A percentile compares a stretch with the other conserved stretches of the same genome.
Conservation (phyloP, 352 stramenopile species). For the Lagenidium sp. region DNA sequence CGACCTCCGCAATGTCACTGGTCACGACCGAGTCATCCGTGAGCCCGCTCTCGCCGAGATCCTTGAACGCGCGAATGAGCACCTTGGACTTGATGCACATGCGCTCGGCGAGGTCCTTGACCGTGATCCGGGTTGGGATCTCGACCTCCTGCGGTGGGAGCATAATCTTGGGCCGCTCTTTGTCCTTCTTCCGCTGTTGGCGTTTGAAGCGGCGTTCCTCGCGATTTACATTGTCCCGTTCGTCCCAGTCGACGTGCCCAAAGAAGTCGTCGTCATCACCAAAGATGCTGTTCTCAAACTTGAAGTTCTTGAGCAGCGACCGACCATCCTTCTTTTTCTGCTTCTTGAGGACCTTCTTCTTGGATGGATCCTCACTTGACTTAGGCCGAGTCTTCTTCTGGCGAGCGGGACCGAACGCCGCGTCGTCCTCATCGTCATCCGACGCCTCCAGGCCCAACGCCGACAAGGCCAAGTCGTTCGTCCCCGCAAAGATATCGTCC, state of each 20-base stretch:
- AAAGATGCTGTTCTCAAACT: slow-evolving; percentile 85
- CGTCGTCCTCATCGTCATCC: slow-evolving; percentile 15
- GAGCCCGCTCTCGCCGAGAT: slow-evolving; percentile 60
- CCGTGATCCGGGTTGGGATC: slow-evolving; percentile 57
- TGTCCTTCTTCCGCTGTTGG: slow-evolving; percentile 41
- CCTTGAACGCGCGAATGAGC: slow-evolving; percentile 49
- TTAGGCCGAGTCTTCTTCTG: slow-evolving; percentile 26
- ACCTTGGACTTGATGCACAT: slow-evolving; percentile 73
- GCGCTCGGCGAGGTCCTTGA: slow-evolving; percentile 71
- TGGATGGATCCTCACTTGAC: slow-evolving; percentile 10
- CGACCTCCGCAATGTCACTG: slow-evolving; percentile 71
- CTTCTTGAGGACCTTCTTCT: slow-evolving; percentile 54
- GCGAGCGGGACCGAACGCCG: slow-evolving; percentile 11
- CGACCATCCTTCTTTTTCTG: slow-evolving; percentile 72
- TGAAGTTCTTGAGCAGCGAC: slow-evolving; percentile 69
- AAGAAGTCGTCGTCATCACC: slow-evolving; percentile 58
- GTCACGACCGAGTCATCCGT: slow-evolving; percentile 63
- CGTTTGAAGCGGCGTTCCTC: slow-evolving; percentile 58
- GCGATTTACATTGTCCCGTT: slow-evolving; percentile 33
- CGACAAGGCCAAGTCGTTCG: slow-evolving; percentile 26
- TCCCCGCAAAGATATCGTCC: slow-evolving; percentile 19
- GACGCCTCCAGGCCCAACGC: slow-evolving; percentile 33
- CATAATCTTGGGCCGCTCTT: slow-evolving; percentile 24
- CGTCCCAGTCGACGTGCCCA: slow-evolving; percentile 68
- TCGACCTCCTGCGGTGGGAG: slow-evolving; percentile 62